These are phyloP conservation scores for Candida frijolesensis DNA, from an alignment of 1,139 yeast genomes.

Conservation along the genomic window DNA sequence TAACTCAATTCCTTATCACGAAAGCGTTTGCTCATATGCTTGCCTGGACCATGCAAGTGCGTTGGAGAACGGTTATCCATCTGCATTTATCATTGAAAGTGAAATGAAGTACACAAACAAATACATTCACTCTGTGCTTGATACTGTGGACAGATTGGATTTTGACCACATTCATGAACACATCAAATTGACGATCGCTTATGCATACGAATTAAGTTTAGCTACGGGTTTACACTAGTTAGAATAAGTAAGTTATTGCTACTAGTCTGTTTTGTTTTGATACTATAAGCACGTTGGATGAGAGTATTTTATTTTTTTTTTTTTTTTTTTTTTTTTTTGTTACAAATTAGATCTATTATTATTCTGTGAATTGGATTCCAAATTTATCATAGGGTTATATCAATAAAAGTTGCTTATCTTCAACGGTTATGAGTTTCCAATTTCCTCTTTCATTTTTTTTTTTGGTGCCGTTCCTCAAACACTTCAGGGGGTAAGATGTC, in stretches of 20 bases:
- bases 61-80: constrained; percentile 77
- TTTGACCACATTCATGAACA: constrained; percentile 80
- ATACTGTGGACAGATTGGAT: constrained; percentile 79
- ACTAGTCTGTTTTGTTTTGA: too few species aligned
- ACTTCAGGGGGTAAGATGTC: background rate
- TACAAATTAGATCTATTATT: too few species aligned
- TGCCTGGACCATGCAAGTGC: constrained; percentile 95
- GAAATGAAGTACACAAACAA: constrained; percentile 64
- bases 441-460: background rate
- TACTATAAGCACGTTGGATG: too few species aligned
- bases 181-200: constrained; percentile 71
- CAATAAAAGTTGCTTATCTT: background rate
- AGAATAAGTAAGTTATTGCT: background rate
- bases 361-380: too few species aligned
- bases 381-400: too few species aligned
- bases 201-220: constrained; percentile 63
- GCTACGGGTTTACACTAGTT: constrained; percentile 19
- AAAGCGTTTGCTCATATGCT: constrained; percentile 85
- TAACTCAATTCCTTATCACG: constrained; percentile 68
- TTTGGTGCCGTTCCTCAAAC: background rate
- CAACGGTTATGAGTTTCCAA: background rate
- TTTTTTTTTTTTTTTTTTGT: too few species aligned
- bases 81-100: constrained; percentile 80
- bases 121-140: constrained; percentile 74
- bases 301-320: too few species aligned